These are phyloP conservation scores for Paramyrothecium sp. DNA, from an alignment of 2,329 filamentous ascomycete genomes.

Conservation along the genomic window DNA sequence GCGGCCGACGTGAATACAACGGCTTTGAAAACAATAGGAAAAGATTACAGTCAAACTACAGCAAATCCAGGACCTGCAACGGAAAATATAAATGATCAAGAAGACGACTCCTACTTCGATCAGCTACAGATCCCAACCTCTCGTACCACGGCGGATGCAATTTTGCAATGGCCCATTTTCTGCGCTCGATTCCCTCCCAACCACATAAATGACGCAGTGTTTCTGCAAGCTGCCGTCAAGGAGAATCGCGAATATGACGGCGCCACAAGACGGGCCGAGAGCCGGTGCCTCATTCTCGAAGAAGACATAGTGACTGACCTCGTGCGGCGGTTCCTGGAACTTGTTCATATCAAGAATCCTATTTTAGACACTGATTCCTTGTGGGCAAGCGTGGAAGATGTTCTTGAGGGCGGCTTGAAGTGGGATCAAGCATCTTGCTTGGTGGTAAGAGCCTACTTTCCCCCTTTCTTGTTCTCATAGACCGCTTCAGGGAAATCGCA, in stretches of 20 bases:
- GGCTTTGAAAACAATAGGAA: neutral
- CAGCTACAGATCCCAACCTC: neutral
- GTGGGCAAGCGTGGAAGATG: neutral
- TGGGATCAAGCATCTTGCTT: neutral
- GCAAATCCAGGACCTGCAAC: neutral
- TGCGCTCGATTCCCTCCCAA: neutral
- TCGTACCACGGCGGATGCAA: neutral
- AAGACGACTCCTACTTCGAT: neutral
- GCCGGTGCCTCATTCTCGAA: neutral
- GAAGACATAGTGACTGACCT: neutral
- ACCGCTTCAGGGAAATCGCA: neutral
- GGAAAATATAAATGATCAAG: too few species aligned
- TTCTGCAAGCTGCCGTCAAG: neutral
- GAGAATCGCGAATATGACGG: neutral
- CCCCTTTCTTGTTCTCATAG: too few species aligned
- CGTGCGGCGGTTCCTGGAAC: conserved; percentile 3
- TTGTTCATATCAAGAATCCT: conserved; percentile 8
- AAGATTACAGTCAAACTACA: neutral
- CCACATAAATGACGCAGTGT: neutral
- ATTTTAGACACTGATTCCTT: conserved; percentile 4
- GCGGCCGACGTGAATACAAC: neutral
- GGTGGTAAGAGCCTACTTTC: conserved; percentile 1
- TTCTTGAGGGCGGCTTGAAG: too few species aligned
- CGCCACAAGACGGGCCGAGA: neutral
- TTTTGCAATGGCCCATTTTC: conserved; percentile 1